Evolutionary conservation across 1,284 basidiomycete species (phyloP), one percentile per base, ranked within the genome.

Genomic region (Ustilago crameri): DNA sequence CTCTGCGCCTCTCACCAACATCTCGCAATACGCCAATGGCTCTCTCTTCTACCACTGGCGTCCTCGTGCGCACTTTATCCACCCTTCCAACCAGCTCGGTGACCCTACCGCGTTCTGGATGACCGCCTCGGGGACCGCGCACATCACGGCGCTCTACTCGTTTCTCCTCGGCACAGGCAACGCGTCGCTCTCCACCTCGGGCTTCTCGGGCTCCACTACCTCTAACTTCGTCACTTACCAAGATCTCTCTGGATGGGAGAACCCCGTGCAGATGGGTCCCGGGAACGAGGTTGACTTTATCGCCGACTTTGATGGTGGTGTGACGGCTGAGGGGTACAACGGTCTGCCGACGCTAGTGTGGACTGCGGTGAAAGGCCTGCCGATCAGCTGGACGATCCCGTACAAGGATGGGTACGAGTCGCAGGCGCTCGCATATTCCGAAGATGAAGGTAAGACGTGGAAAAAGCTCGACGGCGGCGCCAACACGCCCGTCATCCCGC

Each of bases 41-140:
- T 49, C 44, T 14, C 62, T 71, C 22, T 71, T 60, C 57, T 45
- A 55, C 44, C 67, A 71, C 47, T 71, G 67, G 67, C 56, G 67
- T 17, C 67, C 62, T 2, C 41, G 35, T 3, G 57, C 67, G 3
- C 67, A 71, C 54, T 71, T 65, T 38, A 61, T 71, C 23, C 61
- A 71, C 40, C 67, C 67, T 2, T 57, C 57, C n/a, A 49, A 65
- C 20, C 56, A 65, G 20, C 51, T 64, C n/a, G 67, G 67, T 14
- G 67, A 71, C 35, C 61, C 67, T 0, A 71, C 67, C 17, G 57
- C 56, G 10, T 64, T 71, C 44, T 71, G 67, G 67, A 45, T 55
- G 17, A 38, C 44, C 9, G 18, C 49, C 14, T 22, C 55, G 9
- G 53, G 53, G 8, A 57, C 41, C 5, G 42, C 56, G 14, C 52